Percentiles rank a stretch among this genome's conserved stretches.
Conservation (phyloP, 2,329 filamentous ascomycete species). For the Paraphoma chrysanthemicola region DNA sequence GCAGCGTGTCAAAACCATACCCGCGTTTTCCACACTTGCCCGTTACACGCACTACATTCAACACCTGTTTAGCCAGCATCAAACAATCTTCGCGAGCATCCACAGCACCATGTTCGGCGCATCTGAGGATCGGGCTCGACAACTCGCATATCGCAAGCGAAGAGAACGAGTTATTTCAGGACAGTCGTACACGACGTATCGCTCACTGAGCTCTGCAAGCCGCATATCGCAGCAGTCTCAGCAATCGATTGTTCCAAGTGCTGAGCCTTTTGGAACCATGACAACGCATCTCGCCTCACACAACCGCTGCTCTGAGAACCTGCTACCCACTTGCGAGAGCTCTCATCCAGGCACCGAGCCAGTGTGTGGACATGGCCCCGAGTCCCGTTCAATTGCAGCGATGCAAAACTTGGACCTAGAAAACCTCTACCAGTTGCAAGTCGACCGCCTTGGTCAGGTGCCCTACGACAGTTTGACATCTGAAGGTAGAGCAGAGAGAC, state of each 20-base stretch:
- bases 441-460: neutral
- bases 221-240: constrained; percentile 11
- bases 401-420: neutral
- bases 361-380: neutral
- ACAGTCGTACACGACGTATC: constrained; percentile 22
- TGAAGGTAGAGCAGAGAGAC: neutral
- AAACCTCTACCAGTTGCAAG: neutral
- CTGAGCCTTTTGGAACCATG: neutral
- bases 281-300: neutral
- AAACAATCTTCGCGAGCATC: constrained; percentile 3
- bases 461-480: neutral
- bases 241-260: neutral
- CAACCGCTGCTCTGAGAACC: neutral
- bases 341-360: neutral
- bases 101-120: constrained; percentile 39
- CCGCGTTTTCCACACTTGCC: neutral
- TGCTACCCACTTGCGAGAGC: neutral
- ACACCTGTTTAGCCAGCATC: constrained; percentile 7
- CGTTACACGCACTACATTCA: constrained; percentile 10
- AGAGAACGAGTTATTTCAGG: constrained; percentile 32
- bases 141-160: constrained; percentile 41
- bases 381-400: neutral
- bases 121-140: constrained; percentile 43
- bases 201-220: constrained; percentile 20
- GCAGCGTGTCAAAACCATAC: neutral